Base-by-base conservation (phyloP, 2,329 filamentous ascomycete species). In the Xylaria sp. region DNA sequence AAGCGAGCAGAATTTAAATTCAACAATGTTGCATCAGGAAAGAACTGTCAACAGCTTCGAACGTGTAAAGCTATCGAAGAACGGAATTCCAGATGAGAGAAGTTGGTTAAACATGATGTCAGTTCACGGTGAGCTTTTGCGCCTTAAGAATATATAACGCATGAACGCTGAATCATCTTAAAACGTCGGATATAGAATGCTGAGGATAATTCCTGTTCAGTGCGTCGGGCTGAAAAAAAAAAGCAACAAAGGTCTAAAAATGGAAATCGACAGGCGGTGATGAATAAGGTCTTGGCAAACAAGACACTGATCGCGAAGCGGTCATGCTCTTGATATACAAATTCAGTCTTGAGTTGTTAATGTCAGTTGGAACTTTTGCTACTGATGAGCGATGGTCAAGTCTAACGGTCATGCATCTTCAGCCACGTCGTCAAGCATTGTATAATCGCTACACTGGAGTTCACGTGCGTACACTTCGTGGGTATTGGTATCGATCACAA, bases 1-100 rank as follows among this genome's bases (percentile, higher is more conserved):
- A 46, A 58, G 56, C 56, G 56, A 46, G 23, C 3, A 28, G 25
- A 57, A 43, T 41, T 41, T 15, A 43, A 20, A 31, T 59, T 46
- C 25, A 13, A 33, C 25, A 6, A 33, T 15, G 20, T 43, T 23
- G 33, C 33, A 41, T 58, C 4, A 8, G 2, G 23, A 23, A 46
- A 10, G 15, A 31, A 6, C 12, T 18, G 10, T 52, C 12, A 28
- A 31, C 49, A 28, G 15, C 25, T 28, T 31, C 2, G 7, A 36
- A 55, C 10, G 28, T 36, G 15, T 55, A 20, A 36, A n/a, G 28
- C 6, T n/a, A 48, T 48, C 8, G 20, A 2, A 20, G 43, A 48
- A 8, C 3, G 43, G 4, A 48, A 48, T 20, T 23, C 18, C n/a
- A 23, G n/a, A 20, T 20, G 43, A 48, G n/a, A 10, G n/a, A 48